Base-by-base conservation (phyloP, 1,284 basidiomycete species). In the Trametes hirsuta region DNA sequence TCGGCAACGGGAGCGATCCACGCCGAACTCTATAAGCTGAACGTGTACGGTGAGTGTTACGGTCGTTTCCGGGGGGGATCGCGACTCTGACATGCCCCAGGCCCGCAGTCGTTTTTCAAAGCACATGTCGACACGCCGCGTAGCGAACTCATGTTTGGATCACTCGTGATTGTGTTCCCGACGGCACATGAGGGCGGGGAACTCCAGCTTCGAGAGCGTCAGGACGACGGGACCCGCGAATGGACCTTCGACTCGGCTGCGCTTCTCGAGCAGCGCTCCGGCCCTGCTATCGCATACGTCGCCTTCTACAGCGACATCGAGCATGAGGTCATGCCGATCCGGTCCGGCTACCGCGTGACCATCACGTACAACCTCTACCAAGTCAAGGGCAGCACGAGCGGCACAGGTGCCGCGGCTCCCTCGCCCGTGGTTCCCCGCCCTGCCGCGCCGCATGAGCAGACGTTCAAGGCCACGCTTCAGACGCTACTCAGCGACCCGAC, bases 231-330 rank as follows among this genome's bases (percentile, higher is more conserved):
- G 21, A 22, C 18, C 6, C 34, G 22, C 12, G 61, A 66, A 42
- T 66, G 63, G 63, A 59, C 39, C 1, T 75, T 80, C 62, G 73
- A 80, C 61, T 72, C 75, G 3, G 67, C 68, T 1, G 10, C 58
- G 5, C 62, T 72, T 21, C 61, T 74, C 5, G 48, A 65, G 0
- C 30, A 60, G 14, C 6, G 35, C 8, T 4, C n/a, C 4, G 18
- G 51, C 11, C 66, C 65, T 3, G 66, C 64, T 2, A 61, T 78
- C 40, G 74, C 71, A 1, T 80, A 74, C 58, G 67, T 72, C 49
- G 75, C 75, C 1, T 78, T 82, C 63, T 81, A 72, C 71, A 75
- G 78, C 57, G 79, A 81, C 66, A 72, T 79, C 61, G 77, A 79
- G 60, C 78, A 82, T 65, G 79, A 82, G 62, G 77, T 83, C 15